phyloP scores from a whole-genome alignment of 768 basidiomycete genomes.

The Leccinum fibrillosum region DNA sequence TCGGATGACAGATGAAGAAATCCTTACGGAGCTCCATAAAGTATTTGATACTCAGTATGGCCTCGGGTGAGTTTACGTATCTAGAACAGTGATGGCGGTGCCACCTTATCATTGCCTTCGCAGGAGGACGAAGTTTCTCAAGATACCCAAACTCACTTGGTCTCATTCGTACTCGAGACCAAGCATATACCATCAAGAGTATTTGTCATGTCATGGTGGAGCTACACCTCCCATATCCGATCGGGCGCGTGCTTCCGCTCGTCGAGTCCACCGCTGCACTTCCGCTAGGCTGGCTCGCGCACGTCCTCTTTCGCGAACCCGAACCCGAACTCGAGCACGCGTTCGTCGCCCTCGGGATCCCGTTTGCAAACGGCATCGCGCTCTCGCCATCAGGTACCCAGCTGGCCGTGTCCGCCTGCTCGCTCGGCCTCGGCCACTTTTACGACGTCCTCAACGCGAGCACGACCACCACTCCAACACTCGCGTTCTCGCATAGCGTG shows the following conservation, averaged over 20 bases:
- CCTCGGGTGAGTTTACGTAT: neutral
- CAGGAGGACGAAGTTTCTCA: neutral
- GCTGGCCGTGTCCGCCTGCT: constrained; percentile 57
- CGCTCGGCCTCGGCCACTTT: constrained; percentile 44
- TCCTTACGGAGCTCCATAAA: neutral
- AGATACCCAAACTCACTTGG: neutral
- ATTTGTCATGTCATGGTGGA: neutral
- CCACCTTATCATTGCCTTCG: neutral
- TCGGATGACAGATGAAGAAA: neutral
- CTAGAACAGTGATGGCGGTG: neutral
- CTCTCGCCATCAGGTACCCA: constrained; percentile 47
- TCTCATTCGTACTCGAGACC: neutral
- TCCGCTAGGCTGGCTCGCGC: constrained; percentile 58
- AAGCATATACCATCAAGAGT: neutral
- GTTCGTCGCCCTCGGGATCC: constrained; percentile 44
- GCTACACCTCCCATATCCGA: constrained; percentile 34
- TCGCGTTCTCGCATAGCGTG: constrained; percentile 39
- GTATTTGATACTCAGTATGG: neutral
- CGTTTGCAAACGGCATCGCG: constrained; percentile 71
- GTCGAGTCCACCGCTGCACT: constrained; percentile 54
- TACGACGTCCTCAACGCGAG: constrained; percentile 40
- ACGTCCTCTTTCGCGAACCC: constrained; percentile 31
- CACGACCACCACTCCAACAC: constrained; percentile 31
- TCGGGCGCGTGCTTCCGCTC: constrained; percentile 51
- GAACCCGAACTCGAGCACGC: constrained; percentile 29